Evolutionary conservation across 495 filamentous ascomycete species (phyloP), one percentile per base, ranked within the genome.

Genomic region (Rhizodiscina lignyota): DNA sequence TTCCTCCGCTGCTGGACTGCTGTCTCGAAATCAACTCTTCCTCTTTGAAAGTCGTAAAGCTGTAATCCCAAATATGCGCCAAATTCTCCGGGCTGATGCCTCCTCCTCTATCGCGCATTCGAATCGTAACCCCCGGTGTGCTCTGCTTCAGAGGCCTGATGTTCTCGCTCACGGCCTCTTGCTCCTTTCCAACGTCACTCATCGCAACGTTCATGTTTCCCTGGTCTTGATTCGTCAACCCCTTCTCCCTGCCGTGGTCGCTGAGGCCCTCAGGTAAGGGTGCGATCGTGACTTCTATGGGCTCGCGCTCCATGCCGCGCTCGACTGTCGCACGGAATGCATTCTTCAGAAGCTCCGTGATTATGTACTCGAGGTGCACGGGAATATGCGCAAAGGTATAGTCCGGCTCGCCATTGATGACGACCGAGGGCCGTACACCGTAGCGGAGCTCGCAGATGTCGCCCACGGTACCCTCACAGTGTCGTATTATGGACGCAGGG

Each of bases 401-500:
- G 28, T 79, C 73, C 0, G 79, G 72, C 43, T 87, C 70, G 20
- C 87, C 89, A 39, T 83, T 76, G 43, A 97, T 81, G 10, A 77
- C 56, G 43, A 93, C 63, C 10, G 68, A 66, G 1, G 89, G 89
- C 0, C 89, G 72, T 2, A 92, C 79, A 13, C 89, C 89, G 56
- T 94, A 97, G 28, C 85, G 83, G 15, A 96, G 64, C 59, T 97
- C 89, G 59, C 87, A 94, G 42, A 94, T 93, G 44, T 96, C 89
- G 27, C 79, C 76, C 0, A 97, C 89, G 45, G 91, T 89, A 39
- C 76, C 72, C 36, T 83, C 83, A 54, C 87, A 94, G 2, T 67
- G 63, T 38, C 81, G 72, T 34, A 96, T 67, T 21, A 81, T 82
- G 16, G 66, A 64, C 0, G 86, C 79, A 0, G 87, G 89, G 18